Evolutionary conservation across 2,329 filamentous ascomycete species (phyloP).

Genomic region (Colletotrichum coccodes): DNA sequence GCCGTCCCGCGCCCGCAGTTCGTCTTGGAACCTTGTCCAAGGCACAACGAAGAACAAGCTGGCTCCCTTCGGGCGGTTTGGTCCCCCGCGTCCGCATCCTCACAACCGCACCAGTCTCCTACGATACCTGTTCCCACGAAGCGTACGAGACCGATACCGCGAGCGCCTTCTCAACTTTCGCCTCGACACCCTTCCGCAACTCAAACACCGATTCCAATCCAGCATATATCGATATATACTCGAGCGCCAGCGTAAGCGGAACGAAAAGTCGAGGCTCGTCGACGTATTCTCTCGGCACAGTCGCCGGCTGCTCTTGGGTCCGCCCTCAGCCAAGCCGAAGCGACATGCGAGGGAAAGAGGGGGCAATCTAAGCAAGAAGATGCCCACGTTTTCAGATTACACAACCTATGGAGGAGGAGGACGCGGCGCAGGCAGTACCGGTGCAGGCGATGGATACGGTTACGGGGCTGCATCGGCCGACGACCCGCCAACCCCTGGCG

Average conservation of each 20-base stretch:
- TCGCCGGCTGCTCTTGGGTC: slow-evolving; percentile 57
- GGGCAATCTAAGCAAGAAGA: slow-evolving; percentile 35
- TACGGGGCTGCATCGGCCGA: slow-evolving; percentile 41
- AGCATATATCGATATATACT: slow-evolving; percentile 81
- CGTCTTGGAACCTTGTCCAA: slow-evolving; percentile 30
- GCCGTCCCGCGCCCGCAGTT: slow-evolving; percentile 6
- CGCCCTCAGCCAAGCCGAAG: slow-evolving; percentile 39
- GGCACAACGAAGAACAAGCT: slow-evolving; percentile 44
- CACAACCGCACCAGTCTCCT: slow-evolving; percentile 63
- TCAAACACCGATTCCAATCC: slow-evolving; percentile 78
- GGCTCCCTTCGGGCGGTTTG: slow-evolving; percentile 56
- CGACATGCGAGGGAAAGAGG: slow-evolving; percentile 42
- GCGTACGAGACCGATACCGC: slow-evolving; percentile 69
- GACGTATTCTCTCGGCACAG: slow-evolving; percentile 53
- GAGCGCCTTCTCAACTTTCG: slow-evolving; percentile 76
- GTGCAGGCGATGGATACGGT: slow-evolving; percentile 37
- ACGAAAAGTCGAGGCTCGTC: slow-evolving; percentile 57
- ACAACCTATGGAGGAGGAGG: slow-evolving; percentile 26
- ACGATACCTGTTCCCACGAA: slow-evolving; percentile 75
- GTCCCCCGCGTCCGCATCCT: slow-evolving; percentile 47
- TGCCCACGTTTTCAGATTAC: slow-evolving; percentile 35
- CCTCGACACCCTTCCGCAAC: slow-evolving; percentile 77
- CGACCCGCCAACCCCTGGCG: slow-evolving; percentile 49
- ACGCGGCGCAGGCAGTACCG: slow-evolving; percentile 1
- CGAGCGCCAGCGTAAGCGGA: slow-evolving; percentile 67